These are phyloP conservation scores for Wallacemonas rigidus DNA, from an alignment of 208 protist genomes.

Conservation along the genomic window DNA sequence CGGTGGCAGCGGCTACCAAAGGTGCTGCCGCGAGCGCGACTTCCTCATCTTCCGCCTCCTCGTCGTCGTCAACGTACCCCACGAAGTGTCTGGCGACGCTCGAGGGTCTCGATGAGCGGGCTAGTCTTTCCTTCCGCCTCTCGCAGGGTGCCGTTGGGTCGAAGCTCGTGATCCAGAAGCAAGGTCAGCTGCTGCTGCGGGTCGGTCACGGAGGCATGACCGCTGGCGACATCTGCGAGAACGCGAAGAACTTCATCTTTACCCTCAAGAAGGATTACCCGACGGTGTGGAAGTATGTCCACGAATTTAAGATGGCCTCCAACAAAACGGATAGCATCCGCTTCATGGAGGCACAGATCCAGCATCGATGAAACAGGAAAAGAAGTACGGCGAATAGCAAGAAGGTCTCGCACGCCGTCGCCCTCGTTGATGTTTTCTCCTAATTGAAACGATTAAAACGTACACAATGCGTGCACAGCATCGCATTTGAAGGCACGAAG, in stretches of 20 bases:
- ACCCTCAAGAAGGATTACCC: slow-evolving; percentile 79
- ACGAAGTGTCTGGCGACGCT: slow-evolving; percentile 58
- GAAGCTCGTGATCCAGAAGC: slow-evolving; percentile 32
- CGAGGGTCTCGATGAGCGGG: slow-evolving; percentile 53
- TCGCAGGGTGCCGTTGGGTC: slow-evolving; percentile 56
- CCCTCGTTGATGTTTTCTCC: too few species aligned
- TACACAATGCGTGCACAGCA: too few species aligned
- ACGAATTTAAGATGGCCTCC: slow-evolving; percentile 78
- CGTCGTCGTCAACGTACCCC: slow-evolving; percentile 16
- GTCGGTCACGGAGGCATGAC: slow-evolving; percentile 86
- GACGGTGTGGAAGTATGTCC: slow-evolving; percentile 76
- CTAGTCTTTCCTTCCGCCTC: slow-evolving; percentile 63
- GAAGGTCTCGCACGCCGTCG: too few species aligned
- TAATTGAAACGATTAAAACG: too few species aligned
- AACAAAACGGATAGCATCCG: slow-evolving; percentile 81
- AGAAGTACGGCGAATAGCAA: too few species aligned
- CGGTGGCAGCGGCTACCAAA: slow-evolving; percentile 14
- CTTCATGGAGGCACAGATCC: slow-evolving; percentile 87
- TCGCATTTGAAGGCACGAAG: too few species aligned
- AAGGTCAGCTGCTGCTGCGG: slow-evolving; percentile 67
- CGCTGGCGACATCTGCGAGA: slow-evolving; percentile 83
- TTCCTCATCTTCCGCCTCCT: neutral
- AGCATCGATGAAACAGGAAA: slow-evolving; percentile 30
- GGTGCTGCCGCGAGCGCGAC: neutral
- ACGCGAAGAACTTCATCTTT: slow-evolving; percentile 80